Percentiles rank a stretch among this genome's conserved stretches.
These are phyloP conservation scores for Larix kaempferi DNA, from an alignment of 75 land plant species.

Conservation along the genomic window DNA sequence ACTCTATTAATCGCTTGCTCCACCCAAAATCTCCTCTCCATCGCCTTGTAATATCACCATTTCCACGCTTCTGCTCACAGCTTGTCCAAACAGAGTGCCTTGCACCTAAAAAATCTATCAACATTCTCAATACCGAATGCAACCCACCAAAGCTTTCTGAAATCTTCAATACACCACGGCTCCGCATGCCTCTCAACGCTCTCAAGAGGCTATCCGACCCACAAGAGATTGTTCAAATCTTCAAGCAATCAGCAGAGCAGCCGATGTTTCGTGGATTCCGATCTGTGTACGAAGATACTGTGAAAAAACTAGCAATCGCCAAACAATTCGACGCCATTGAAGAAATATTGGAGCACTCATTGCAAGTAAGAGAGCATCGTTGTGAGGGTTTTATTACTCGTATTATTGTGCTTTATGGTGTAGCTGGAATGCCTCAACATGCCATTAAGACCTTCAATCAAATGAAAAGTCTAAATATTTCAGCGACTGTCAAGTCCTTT, in stretches of 20 bases:
- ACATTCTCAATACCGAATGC: background rate
- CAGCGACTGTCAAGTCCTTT: slow-evolving; percentile 13
- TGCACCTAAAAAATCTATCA: too few species aligned
- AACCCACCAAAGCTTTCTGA: background rate
- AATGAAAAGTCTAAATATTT: slow-evolving; percentile 17
- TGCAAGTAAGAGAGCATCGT: slow-evolving; percentile 5
- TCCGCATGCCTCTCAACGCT: background rate
- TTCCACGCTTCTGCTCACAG: background rate
- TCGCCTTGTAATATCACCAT: background rate
- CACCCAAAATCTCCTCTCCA: too few species aligned
- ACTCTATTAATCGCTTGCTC: too few species aligned
- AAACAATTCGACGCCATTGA: slow-evolving; percentile 6
- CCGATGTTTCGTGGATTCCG: slow-evolving; percentile 6
- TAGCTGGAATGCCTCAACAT: slow-evolving; percentile 26
- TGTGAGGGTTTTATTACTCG: slow-evolving; percentile 12
- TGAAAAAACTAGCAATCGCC: slow-evolving; percentile 10
- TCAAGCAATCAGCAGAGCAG: slow-evolving; percentile 11
- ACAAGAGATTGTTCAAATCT: background rate
- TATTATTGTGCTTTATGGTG: slow-evolving; percentile 16
- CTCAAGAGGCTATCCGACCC: background rate
- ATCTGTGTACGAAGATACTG: slow-evolving; percentile 3
- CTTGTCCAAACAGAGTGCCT: too few species aligned
- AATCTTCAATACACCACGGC: background rate
- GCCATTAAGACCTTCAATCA: slow-evolving; percentile 29
- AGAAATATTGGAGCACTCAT: slow-evolving; percentile 20